phyloP scores from a whole-genome alignment of 805 yeast species.

The Metschnikowia borealis region DNA sequence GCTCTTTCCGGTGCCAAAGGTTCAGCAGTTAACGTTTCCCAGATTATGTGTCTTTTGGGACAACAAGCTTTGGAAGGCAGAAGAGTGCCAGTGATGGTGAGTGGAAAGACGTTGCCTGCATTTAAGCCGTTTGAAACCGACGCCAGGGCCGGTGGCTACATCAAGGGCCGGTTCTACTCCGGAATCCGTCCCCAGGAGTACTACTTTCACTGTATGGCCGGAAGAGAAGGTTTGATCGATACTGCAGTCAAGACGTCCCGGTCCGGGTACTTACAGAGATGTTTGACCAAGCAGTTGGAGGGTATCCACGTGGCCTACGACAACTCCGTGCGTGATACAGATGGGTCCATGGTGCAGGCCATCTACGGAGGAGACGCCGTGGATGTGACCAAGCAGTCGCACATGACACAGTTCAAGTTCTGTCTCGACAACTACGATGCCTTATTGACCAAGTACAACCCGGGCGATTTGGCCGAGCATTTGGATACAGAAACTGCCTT shows the following conservation, averaged over 20 bases:
- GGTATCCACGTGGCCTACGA: conserved; percentile 95
- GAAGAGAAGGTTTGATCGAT: conserved; percentile 99
- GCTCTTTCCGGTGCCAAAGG: conserved; percentile 99
- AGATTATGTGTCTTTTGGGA: conserved; percentile 98
- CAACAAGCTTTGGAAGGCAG: conserved; percentile 99
- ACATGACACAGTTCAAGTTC: conserved; percentile 89
- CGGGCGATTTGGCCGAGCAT: conserved; percentile 64
- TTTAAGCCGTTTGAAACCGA: conserved; percentile 96
- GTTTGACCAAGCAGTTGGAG: conserved; percentile 95
- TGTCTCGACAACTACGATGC: conserved; percentile 89
- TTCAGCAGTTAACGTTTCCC: conserved; percentile 96
- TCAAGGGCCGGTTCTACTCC: conserved; percentile 93
- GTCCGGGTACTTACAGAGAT: conserved; percentile 97
- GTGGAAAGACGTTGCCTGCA: conserved; percentile 95
- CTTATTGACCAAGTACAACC: conserved; percentile 79
- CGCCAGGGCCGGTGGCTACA: conserved; percentile 98
- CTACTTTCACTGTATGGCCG: conserved; percentile 99
- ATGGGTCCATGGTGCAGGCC: conserved; percentile 91
- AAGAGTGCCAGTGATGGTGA: conserved; percentile 98
- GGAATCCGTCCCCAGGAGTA: conserved; percentile 98
- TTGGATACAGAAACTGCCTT: conserved; percentile 83
- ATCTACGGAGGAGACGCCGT: conserved; percentile 96
- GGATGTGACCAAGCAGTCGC: conserved; percentile 92
- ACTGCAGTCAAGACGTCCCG: conserved; percentile 98
- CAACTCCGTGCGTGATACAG: conserved; percentile 92